These are phyloP conservation scores for Acaromyces ingoldii DNA, from an alignment of 1,284 basidiomycete species.

Conservation along the genomic window DNA sequence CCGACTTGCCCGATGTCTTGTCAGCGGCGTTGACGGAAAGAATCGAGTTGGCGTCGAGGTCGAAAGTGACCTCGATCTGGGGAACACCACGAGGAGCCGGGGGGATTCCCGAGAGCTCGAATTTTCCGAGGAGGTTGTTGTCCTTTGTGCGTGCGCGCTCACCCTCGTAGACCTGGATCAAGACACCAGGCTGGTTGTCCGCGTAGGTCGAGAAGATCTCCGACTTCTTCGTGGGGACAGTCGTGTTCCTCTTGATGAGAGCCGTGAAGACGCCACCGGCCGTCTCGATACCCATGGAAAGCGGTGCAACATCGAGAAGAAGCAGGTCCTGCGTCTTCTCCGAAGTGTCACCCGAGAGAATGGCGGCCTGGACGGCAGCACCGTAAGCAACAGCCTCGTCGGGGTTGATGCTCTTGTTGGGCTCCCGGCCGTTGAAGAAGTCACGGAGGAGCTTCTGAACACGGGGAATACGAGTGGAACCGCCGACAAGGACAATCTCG, in stretches of 20 bases:
- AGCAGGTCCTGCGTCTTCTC: conserved; percentile 97
- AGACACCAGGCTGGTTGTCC: conserved; percentile 97
- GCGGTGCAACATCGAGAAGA: conserved; percentile 90
- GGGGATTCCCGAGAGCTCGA: conserved; percentile 95
- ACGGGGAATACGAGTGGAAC: conserved; percentile 96
- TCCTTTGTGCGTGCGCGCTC: conserved; percentile 99
- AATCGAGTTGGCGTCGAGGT: conserved; percentile 97
- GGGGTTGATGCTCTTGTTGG: conserved; percentile 78
- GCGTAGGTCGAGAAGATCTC: conserved; percentile 98
- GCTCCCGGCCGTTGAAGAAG: conserved; percentile 81
- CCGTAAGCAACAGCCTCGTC: conserved; percentile 99
- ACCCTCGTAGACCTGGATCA: conserved; percentile 98
- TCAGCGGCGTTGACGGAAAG: conserved; percentile 92
- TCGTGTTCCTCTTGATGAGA: conserved; percentile 97
- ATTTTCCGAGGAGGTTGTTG: conserved; percentile 98
- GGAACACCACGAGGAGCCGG: conserved; percentile 97
- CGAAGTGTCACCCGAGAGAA: conserved; percentile 93
- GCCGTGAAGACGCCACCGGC: conserved; percentile 98
- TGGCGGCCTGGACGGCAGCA: conserved; percentile 97
- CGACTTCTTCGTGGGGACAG: conserved; percentile 97
- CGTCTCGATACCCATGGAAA: conserved; percentile 86
- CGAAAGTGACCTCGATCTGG: conserved; percentile 96
- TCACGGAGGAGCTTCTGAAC: conserved; percentile 96
- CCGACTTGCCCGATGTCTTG: conserved; percentile 96
- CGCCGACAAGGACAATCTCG: conserved; percentile 96